Base-by-base conservation (phyloP, 2,329 filamentous ascomycete species). In the Stemphylium lycopersici region DNA sequence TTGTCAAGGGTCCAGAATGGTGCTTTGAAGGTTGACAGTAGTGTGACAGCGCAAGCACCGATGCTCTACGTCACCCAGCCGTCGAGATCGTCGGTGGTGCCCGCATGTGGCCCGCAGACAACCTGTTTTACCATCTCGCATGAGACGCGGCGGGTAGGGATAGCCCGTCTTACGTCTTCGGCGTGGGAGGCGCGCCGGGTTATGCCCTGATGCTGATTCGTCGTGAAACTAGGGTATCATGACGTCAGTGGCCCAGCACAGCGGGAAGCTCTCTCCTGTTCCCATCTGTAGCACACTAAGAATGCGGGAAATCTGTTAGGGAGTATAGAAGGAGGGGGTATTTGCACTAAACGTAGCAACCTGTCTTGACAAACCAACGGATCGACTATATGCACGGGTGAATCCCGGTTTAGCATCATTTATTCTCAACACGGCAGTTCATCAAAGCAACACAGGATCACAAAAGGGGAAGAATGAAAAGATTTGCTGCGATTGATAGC, bases 51-150 rank as follows among this genome's bases (percentile, higher is more conserved):
- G 32, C 36, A 39, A 51, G 36, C 44, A 37, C 41, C 16, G 44
- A 31, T 31, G 37, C 36, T 36, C 36, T 55, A 55, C 52, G 52
- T 55, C 52, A 55, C 51, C 20, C 40, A 8, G 26, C 26, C 26
- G 26, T 29, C 26, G 18, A 44, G 36, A 55, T 45, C 47, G 31
- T 39, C 45, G 24, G 18, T n/a, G 41, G 34, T 22, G 36, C 37
- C 36, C 36, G 40, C 37, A 20, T 51, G 47, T 51, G 47, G 41
- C 47, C 24, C 46, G 41, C 22, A 31, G 31, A 51, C 46, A 51
- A 51, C 52, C 52, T 37, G 52, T 51, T 55, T 55, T 55, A 2
- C 31, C 26, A 24, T 16, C 10, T 24, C 18, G 41, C 20, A 31
- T 22, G 31, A 40, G 38, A 16, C 38, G 40, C 22, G 12, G 2